phyloP scores from a whole-genome alignment of 202 grass and related monocot genomes.

The Bolboschoenoplectus hybrid region DNA sequence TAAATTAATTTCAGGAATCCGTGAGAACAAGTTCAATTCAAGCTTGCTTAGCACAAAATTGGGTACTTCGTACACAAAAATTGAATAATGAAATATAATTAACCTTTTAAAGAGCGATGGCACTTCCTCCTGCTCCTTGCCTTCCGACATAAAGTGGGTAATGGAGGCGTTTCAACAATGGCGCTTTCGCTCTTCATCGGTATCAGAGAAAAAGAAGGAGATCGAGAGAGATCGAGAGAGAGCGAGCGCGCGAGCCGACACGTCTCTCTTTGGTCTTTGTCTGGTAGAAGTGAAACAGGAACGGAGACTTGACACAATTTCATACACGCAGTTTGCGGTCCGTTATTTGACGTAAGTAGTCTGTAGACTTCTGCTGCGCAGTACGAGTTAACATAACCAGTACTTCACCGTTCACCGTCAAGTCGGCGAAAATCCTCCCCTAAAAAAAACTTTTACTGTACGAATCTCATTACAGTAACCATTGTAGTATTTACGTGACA shows the following conservation, averaged over 20 bases:
- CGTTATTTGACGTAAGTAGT: too few species aligned
- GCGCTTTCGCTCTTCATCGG: conserved; percentile 12
- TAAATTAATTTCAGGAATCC: not conserved
- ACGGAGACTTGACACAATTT: too few species aligned
- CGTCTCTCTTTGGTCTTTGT: not conserved
- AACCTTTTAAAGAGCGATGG: conserved; percentile 23
- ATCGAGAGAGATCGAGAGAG: not conserved
- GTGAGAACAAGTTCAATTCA: not conserved
- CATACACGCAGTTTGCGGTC: too few species aligned
- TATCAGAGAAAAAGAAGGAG: not conserved
- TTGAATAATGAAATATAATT: conserved; percentile 18
- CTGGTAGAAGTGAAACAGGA: not conserved
- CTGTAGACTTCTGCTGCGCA: too few species aligned
- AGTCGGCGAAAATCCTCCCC: too few species aligned
- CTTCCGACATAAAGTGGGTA: conserved; percentile 18
- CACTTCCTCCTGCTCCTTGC: conserved; percentile 21
- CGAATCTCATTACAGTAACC: too few species aligned
- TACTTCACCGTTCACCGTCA: too few species aligned
- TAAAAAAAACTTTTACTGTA: too few species aligned
- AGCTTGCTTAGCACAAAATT: not conserved
- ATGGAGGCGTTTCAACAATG: not conserved
- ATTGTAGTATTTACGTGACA: too few species aligned
- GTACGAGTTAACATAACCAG: too few species aligned
- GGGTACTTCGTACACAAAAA: not conserved
- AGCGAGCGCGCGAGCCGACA: not conserved